Evolutionary conservation across 2,329 filamentous ascomycete species (phyloP).

Genomic region (Cadophora malorum): DNA sequence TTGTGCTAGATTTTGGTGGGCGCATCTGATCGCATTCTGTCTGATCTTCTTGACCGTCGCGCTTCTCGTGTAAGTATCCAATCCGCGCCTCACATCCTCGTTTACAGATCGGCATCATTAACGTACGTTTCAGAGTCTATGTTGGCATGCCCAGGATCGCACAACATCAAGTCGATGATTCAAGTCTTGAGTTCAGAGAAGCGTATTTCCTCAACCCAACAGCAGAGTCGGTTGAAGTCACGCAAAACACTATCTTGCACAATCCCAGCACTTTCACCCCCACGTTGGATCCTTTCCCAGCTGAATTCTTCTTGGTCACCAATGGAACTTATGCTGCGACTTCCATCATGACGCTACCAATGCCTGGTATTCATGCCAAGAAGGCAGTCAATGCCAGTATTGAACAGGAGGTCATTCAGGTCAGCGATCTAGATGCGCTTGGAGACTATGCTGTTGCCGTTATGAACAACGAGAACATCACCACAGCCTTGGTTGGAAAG

Average conservation of each 20-base stretch:
- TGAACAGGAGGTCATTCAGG: conserved; percentile 52
- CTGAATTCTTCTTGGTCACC: conserved; percentile 53
- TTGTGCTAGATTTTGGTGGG: conserved; percentile 57
- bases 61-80: conserved; percentile 59
- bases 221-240: conserved; percentile 54
- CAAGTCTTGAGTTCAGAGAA: conserved; percentile 56
- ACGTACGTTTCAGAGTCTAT: conserved; percentile 52
- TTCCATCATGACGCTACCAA: conserved; percentile 40
- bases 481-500: conserved; percentile 57
- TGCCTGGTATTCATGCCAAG: conserved; percentile 44
- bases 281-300: conserved; percentile 59
- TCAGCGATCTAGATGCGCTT: conserved; percentile 54
- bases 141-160: conserved; percentile 65
- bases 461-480: conserved; percentile 55
- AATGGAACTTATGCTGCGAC: conserved; percentile 43
- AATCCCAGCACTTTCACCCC: conserved; percentile 59
- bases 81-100: background rate
- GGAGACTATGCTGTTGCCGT: conserved; percentile 55
- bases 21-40: conserved; percentile 56
- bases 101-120: background rate
- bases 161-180: conserved; percentile 58
- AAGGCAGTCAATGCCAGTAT: conserved; percentile 49
- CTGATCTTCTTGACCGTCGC: conserved; percentile 58
- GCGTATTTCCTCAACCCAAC: conserved; percentile 58
- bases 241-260: conserved; percentile 54